These are phyloP conservation scores for Trichosporon sp. DNA, from an alignment of 1,284 basidiomycete species.

Conservation along the genomic window DNA sequence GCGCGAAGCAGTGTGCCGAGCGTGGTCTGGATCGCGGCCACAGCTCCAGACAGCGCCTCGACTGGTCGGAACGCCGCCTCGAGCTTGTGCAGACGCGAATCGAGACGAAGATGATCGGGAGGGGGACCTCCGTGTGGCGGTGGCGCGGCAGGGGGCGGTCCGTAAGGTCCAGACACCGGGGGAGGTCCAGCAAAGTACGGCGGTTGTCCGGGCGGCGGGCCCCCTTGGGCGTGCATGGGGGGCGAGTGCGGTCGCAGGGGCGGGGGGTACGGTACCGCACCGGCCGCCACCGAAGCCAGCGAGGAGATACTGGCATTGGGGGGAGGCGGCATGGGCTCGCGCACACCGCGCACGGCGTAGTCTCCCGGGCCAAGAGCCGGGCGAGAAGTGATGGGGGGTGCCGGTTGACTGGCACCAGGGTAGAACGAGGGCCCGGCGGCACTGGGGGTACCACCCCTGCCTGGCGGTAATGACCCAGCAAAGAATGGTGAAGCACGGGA, in stretches of 20 bases:
- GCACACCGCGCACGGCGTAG: slow-evolving; percentile 27
- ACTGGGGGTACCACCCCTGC: slow-evolving; percentile 25
- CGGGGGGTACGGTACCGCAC: slow-evolving; percentile 10
- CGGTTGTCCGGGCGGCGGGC: slow-evolving; percentile 2
- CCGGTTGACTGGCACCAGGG: slow-evolving; percentile 30
- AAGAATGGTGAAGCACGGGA: slow-evolving; percentile 36
- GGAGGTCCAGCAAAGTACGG: slow-evolving; percentile 9
- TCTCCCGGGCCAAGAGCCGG: slow-evolving; percentile 21
- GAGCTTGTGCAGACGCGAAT: slow-evolving; percentile 13
- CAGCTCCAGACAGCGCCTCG: slow-evolving; percentile 10
- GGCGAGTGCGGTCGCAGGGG: slow-evolving; percentile 17
- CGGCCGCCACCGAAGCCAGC: slow-evolving; percentile 13
- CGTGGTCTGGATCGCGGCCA: slow-evolving; percentile 17
- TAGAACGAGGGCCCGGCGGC: slow-evolving; percentile 28
- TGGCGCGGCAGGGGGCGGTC: not conserved
- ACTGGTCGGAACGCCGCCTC: slow-evolving; percentile 16
- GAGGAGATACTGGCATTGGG: slow-evolving; percentile 22
- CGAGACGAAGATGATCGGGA: slow-evolving; percentile 6
- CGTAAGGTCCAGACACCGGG: slow-evolving; percentile 7
- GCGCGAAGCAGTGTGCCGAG: slow-evolving; percentile 11
- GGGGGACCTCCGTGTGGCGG: slow-evolving; percentile 8
- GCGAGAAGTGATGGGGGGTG: slow-evolving; percentile 35
- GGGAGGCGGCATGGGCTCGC: slow-evolving; percentile 40
- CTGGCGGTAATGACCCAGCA: slow-evolving; percentile 18
- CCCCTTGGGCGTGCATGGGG: slow-evolving; percentile 9